Evolutionary conservation across 2,329 filamentous ascomycete species (phyloP).

Genomic region (Chalaropsis ovoidea): DNA sequence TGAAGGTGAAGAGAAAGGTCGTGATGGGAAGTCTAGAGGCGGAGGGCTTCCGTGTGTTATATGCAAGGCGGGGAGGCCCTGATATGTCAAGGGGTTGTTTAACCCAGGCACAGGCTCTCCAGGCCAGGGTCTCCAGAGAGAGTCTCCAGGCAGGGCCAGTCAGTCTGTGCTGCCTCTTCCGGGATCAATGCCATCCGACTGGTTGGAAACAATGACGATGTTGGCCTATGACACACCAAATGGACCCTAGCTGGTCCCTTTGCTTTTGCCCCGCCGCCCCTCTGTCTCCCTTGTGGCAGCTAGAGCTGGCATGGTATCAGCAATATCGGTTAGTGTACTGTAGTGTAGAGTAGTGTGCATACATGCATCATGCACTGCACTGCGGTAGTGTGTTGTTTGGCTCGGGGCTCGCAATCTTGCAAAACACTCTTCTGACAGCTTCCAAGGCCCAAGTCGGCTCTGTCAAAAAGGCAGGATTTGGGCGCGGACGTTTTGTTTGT

Average conservation of each 20-base stretch:
- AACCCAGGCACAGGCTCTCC: not conserved
- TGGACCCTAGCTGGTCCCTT: not conserved
- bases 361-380: too few species aligned
- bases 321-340: not conserved
- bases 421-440: slow-evolving; percentile 25
- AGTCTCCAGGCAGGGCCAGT: not conserved
- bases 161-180: not conserved
- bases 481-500: not conserved
- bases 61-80: not conserved
- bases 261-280: not conserved
- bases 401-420: slow-evolving; percentile 5
- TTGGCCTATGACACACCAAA: not conserved
- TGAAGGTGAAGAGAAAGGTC: slow-evolving; percentile 20
- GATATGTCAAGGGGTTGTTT: not conserved
- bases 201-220: slow-evolving; percentile 7
- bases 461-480: slow-evolving; percentile 7
- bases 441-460: not conserved
- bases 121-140: too few species aligned
- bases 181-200: not conserved
- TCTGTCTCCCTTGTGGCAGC: not conserved
- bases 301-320: not conserved
- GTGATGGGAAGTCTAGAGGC: not conserved
- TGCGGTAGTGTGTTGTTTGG: not conserved
- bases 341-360: too few species aligned
- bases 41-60: slow-evolving; percentile 5